phyloP scores from a whole-genome alignment of 805 yeast genomes.

The Wickerhamomyces mucosus region DNA sequence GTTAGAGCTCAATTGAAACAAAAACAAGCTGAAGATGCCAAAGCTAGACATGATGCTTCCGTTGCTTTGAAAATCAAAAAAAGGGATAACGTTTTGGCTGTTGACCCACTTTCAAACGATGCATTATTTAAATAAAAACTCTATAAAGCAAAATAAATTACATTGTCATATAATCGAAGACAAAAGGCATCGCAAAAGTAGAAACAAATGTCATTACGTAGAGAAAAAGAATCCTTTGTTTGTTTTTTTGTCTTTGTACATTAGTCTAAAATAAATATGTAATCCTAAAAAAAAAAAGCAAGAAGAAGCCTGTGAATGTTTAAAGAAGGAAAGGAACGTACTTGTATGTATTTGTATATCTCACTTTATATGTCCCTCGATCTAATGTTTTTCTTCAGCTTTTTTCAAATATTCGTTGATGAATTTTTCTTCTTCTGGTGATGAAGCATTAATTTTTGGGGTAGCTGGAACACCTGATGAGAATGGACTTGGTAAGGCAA shows the following conservation, averaged over 20 bases:
- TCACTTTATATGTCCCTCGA: no score
- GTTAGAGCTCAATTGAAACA: slow-evolving; percentile 83
- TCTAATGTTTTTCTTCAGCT: no score
- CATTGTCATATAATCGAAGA: neutral
- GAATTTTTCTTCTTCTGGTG: slow-evolving; percentile 86
- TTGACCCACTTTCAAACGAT: slow-evolving; percentile 78
- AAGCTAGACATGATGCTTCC: slow-evolving; percentile 70
- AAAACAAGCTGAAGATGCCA: slow-evolving; percentile 72
- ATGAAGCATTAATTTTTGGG: slow-evolving; percentile 60
- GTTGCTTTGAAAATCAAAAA: slow-evolving; percentile 62
- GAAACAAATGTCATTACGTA: no score
- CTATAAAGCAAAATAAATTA: neutral
- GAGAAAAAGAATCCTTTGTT: no score
- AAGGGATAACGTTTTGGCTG: slow-evolving; percentile 64
- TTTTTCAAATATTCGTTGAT: slow-evolving; percentile 56
- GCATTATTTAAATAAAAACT: slow-evolving; percentile 47
- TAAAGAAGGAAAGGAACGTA: no score
- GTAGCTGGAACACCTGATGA: slow-evolving; percentile 31
- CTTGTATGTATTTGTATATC: no score
- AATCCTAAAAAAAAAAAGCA: neutral
- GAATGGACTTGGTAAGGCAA: slow-evolving; percentile 64
- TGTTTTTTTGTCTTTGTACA: neutral
- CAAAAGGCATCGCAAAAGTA: neutral
- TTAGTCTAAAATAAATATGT: slow-evolving; percentile 1
- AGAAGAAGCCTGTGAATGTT: no score